phyloP scores from a whole-genome alignment of 139 green algal species.

The Coelastrella sp. region DNA sequence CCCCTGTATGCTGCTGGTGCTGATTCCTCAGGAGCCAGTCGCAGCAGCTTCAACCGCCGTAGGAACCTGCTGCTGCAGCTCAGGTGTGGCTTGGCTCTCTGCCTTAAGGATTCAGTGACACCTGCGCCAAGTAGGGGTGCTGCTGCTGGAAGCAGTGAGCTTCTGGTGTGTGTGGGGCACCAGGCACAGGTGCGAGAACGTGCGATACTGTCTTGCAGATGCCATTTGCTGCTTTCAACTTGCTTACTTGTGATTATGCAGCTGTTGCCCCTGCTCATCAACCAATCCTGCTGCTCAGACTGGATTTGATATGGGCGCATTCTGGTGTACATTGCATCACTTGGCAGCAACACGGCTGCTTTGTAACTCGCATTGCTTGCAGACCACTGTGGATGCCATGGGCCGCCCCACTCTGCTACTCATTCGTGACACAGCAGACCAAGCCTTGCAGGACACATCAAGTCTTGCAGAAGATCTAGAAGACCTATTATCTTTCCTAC shows the following conservation, averaged over 20 bases:
- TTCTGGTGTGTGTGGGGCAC: conserved; percentile 30
- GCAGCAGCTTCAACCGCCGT: neutral
- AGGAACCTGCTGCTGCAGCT: conserved; percentile 48
- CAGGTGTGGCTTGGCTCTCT: conserved; percentile 55
- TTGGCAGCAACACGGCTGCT: neutral
- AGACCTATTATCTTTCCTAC: conserved; percentile 50
- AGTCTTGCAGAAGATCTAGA: conserved; percentile 55
- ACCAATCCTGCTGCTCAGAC: too few relatives aligned
- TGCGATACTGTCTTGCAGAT: too few relatives aligned
- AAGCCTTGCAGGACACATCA: conserved; percentile 50
- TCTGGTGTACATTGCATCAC: neutral
- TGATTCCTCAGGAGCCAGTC: neutral
- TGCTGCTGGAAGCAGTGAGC: neutral
- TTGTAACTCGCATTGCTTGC: neutral
- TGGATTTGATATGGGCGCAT: neutral
- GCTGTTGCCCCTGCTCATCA: neutral
- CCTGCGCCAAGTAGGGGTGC: neutral
- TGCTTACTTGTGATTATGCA: too few relatives aligned
- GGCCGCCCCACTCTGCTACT: conserved; percentile 66
- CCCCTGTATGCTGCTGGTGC: neutral
- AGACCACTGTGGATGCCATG: conserved; percentile 54
- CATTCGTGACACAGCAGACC: conserved; percentile 56
- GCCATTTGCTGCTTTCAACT: too few relatives aligned
- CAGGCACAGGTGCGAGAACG: conserved; percentile 7
- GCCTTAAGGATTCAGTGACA: conserved; percentile 55